These are phyloP conservation scores for Aspergillus hancockii DNA, from an alignment of 495 filamentous ascomycete species.

Conservation along the genomic window DNA sequence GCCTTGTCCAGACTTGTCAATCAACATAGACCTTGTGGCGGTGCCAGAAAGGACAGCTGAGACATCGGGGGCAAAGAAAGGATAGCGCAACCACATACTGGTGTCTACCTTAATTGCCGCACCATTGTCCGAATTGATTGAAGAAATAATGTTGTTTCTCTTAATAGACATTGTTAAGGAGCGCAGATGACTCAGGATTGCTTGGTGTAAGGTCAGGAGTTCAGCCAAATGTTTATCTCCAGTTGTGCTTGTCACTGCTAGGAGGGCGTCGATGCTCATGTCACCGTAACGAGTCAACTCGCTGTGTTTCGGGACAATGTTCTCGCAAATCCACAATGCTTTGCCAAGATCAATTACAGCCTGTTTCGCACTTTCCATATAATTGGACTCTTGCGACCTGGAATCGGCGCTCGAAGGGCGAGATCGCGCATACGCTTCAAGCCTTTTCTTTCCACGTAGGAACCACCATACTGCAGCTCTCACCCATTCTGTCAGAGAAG, in stretches of 20 bases:
- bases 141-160: slow-evolving; percentile 71
- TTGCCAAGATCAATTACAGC: slow-evolving; percentile 81
- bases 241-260: slow-evolving; percentile 45
- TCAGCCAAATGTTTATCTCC: slow-evolving; percentile 50
- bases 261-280: slow-evolving; percentile 45
- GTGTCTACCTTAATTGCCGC: slow-evolving; percentile 68
- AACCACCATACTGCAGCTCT: slow-evolving; percentile 86
- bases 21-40: slow-evolving; percentile 49
- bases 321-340: slow-evolving; percentile 74
- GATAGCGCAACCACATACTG: slow-evolving; percentile 74
- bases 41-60: slow-evolving; percentile 63
- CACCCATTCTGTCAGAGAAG: slow-evolving; percentile 63
- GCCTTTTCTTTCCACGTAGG: slow-evolving; percentile 66
- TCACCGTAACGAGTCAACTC: slow-evolving; percentile 51
- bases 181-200: slow-evolving; percentile 61
- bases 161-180: slow-evolving; percentile 80
- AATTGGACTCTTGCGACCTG: slow-evolving; percentile 20
- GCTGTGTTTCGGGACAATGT: slow-evolving; percentile 57
- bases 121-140: slow-evolving; percentile 41
- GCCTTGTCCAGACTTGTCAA: slow-evolving; percentile 35
- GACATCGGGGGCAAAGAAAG: slow-evolving; percentile 66
- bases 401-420: slow-evolving; percentile 47
- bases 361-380: slow-evolving; percentile 49
- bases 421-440: slow-evolving; percentile 70
- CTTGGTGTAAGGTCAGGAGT: slow-evolving; percentile 54